Conservation (phyloP, 75 land plant species). For the Picea sitchensis region DNA sequence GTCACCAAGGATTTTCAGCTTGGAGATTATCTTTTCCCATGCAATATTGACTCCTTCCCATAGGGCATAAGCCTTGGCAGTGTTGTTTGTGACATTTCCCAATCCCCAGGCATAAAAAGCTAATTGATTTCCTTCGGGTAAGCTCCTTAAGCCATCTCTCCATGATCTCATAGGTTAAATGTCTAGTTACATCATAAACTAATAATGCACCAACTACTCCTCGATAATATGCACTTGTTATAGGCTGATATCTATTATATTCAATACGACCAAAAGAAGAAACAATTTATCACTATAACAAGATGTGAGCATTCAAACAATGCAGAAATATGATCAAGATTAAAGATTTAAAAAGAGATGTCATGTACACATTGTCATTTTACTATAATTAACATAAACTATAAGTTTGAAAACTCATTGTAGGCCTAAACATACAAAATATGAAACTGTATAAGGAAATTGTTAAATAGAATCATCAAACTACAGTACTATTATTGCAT, state of each 20-base stretch:
- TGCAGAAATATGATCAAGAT: background rate
- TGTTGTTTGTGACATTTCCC: too few species aligned
- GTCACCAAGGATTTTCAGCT: too few species aligned
- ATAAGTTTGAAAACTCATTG: background rate
- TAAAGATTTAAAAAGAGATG: background rate
- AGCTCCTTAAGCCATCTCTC: slow-evolving; percentile 80
- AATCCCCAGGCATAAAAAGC: too few species aligned
- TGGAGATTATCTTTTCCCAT: too few species aligned
- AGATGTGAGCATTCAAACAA: background rate
- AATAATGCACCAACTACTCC: slow-evolving; percentile 71
- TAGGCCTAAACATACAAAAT: background rate
- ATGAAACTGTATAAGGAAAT: background rate
- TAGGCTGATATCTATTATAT: slow-evolving; percentile 57
- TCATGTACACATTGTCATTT: background rate
- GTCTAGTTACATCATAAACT: slow-evolving; percentile 71
- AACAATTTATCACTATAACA: background rate
- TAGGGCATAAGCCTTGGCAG: too few species aligned
- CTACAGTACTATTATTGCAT: background rate
- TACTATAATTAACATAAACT: background rate
- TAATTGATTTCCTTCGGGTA: slow-evolving; percentile 29
- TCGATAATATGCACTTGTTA: slow-evolving; percentile 80
- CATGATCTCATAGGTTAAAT: slow-evolving; percentile 71
- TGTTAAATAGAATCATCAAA: background rate
- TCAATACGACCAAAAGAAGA: background rate
- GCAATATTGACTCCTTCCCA: too few species aligned